These are phyloP conservation scores for Sporisorium sorghi DNA, from an alignment of 1,284 basidiomycete species.

Conservation along the genomic window DNA sequence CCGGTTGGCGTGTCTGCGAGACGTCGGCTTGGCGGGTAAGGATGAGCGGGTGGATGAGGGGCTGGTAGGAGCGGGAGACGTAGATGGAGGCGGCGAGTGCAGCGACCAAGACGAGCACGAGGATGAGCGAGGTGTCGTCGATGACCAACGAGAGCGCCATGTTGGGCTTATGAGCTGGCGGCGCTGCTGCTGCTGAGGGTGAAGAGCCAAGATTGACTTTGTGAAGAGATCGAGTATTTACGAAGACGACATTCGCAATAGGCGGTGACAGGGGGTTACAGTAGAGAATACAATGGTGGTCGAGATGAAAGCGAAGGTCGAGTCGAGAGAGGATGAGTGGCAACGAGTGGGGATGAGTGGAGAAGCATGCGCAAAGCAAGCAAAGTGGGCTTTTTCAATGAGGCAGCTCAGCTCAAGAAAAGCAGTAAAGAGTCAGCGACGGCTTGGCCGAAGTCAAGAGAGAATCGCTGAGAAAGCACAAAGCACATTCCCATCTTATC, in stretches of 20 bases:
- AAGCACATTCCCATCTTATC: not conserved
- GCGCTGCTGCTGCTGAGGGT: too few species aligned
- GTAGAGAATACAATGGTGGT: not conserved
- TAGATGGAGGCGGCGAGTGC: slow-evolving; percentile 51
- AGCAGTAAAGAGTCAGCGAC: not conserved
- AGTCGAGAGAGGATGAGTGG: not conserved
- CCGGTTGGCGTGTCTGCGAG: slow-evolving; percentile 54
- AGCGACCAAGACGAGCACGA: slow-evolving; percentile 54
- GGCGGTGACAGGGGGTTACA: not conserved
- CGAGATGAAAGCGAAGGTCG: too few species aligned
- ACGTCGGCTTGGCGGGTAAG: slow-evolving; percentile 65
- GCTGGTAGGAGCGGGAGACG: slow-evolving; percentile 55
- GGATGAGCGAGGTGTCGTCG: slow-evolving; percentile 60
- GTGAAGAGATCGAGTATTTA: too few species aligned
- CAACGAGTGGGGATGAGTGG: too few species aligned
- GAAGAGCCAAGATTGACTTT: not conserved
- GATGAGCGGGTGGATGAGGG: slow-evolving; percentile 66
- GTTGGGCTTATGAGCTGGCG: slow-evolving; percentile 8
- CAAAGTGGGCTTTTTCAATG: too few species aligned
- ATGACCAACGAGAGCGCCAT: slow-evolving; percentile 61
- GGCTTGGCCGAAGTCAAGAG: not conserved
- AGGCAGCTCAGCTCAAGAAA: too few species aligned
- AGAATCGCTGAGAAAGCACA: too few species aligned
- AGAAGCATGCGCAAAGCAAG: too few species aligned
- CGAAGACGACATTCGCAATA: slow-evolving; percentile 7